A percentile compares a stretch with the other conserved stretches of the same genome.
phyloP scores from a whole-genome alignment of 2,329 filamentous ascomycete species.

The Neodidymelliopsis sp. region DNA sequence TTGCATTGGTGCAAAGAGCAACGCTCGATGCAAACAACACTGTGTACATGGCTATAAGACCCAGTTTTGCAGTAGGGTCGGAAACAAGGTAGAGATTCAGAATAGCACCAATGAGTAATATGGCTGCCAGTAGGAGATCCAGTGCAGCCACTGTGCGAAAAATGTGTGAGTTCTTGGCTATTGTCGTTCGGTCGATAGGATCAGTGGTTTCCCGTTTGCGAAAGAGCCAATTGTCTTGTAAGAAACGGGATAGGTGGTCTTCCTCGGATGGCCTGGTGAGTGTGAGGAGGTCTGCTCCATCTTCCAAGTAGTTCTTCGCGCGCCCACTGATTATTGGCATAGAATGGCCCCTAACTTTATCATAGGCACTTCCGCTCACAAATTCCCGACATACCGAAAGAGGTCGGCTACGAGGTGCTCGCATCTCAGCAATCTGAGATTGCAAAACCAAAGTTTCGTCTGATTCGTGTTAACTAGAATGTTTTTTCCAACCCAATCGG shows the following conservation, averaged over 20 bases:
- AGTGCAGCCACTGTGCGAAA: constrained; percentile 15
- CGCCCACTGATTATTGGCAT: not conserved
- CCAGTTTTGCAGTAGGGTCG: constrained; percentile 22
- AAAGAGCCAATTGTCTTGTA: constrained; percentile 23
- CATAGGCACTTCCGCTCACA: not conserved
- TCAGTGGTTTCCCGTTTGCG: constrained; percentile 3
- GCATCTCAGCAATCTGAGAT: not conserved
- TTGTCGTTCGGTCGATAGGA: constrained; percentile 12
- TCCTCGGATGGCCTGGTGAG: not conserved
- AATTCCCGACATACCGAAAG: not conserved
- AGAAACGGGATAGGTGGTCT: constrained; percentile 21
- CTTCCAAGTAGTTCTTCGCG: not conserved
- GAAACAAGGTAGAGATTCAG: constrained; percentile 25
- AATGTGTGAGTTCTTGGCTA: constrained; percentile 19
- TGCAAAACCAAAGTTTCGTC: too few species aligned
- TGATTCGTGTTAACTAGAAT: too few species aligned
- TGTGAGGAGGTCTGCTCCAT: not conserved
- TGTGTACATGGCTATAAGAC: constrained; percentile 29
- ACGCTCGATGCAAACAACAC: constrained; percentile 33
- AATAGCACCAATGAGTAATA: constrained; percentile 34
- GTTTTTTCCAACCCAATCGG: too few species aligned
- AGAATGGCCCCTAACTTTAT: too few species aligned
- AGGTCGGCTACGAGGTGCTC: not conserved
- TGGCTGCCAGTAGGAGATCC: constrained; percentile 21
- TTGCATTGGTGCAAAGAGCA: constrained; percentile 26